Conservation (phyloP, 2,329 filamentous ascomycete genomes). For the Talaromyces sp. region DNA sequence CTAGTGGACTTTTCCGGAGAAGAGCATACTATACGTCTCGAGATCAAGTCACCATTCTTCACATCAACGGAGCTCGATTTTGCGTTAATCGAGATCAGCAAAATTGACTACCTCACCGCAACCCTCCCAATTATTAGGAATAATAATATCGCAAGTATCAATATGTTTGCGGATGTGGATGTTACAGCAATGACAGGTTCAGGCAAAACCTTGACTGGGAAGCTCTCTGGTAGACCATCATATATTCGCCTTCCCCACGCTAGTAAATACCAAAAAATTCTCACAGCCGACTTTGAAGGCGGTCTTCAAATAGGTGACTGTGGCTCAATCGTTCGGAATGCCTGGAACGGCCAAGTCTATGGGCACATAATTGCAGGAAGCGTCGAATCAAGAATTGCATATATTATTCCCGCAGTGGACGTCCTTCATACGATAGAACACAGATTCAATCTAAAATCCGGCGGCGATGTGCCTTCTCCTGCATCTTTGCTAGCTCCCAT, state of each 20-base stretch:
- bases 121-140: not conserved
- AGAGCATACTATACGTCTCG: not conserved
- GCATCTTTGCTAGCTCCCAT: too few relatives aligned
- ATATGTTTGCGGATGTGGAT: not conserved
- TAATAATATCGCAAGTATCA: too few relatives aligned
- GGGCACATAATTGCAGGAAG: slow-evolving; percentile 1
- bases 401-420: not conserved
- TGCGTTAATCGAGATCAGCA: not conserved
- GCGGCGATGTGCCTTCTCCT: too few relatives aligned
- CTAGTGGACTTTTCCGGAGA: not conserved
- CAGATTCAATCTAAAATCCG: not conserved
- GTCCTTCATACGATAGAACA: not conserved
- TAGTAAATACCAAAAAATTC: not conserved
- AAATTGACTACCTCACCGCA: not conserved
- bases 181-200: not conserved
- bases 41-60: not conserved
- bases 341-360: not conserved
- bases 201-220: not conserved
- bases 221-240: not conserved
- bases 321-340: not conserved
- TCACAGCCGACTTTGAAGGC: not conserved
- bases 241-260: not conserved
- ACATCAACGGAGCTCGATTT: not conserved
- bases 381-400: not conserved
- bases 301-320: not conserved